Evolutionary conservation across 768 basidiomycete genomes (phyloP).

Genomic region (Phanerodontia chrysosporium): DNA sequence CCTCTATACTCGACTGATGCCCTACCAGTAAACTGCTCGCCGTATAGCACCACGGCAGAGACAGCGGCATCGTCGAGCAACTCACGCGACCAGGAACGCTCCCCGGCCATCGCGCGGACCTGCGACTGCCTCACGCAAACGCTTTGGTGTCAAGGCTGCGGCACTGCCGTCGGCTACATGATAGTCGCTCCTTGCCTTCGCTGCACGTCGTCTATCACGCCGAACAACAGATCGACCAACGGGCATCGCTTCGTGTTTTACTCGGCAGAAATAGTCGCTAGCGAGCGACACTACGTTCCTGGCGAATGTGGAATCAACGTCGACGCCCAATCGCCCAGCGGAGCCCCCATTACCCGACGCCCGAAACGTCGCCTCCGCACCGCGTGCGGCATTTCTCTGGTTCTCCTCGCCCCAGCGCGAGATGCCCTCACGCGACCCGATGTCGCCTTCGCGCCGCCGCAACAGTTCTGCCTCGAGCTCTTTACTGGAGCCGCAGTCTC

Average conservation of each 20-base stretch:
- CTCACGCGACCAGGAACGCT: not conserved
- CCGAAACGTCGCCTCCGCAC: constrained; percentile 3
- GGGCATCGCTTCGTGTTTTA: constrained; percentile 88
- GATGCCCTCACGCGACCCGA: not conserved
- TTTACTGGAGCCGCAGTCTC: not conserved
- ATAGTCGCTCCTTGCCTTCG: constrained; percentile 74
- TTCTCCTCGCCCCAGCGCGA: constrained; percentile 4
- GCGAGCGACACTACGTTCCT: constrained; percentile 59
- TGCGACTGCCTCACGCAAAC: constrained; percentile 86
- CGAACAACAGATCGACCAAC: constrained; percentile 70
- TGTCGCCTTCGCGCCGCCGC: not conserved
- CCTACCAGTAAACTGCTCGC: constrained; percentile 71
- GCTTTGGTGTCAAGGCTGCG: constrained; percentile 78
- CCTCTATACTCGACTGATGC: constrained; percentile 83
- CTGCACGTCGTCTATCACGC: constrained; percentile 68
- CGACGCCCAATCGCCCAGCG: constrained; percentile 18
- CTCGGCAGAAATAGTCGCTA: constrained; percentile 58
- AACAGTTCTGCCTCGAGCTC: not conserved
- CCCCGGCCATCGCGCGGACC: constrained; percentile 46
- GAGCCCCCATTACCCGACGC: constrained; percentile 5
- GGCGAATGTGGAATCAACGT: constrained; percentile 53
- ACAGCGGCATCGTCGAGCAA: constrained; percentile 25
- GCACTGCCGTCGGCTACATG: constrained; percentile 71
- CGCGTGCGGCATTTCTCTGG: constrained; percentile 2
- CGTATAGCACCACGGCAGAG: constrained; percentile 43